These are phyloP conservation scores for Mycena olivaceomarginata DNA, from an alignment of 768 basidiomycete genomes.

Conservation along the genomic window DNA sequence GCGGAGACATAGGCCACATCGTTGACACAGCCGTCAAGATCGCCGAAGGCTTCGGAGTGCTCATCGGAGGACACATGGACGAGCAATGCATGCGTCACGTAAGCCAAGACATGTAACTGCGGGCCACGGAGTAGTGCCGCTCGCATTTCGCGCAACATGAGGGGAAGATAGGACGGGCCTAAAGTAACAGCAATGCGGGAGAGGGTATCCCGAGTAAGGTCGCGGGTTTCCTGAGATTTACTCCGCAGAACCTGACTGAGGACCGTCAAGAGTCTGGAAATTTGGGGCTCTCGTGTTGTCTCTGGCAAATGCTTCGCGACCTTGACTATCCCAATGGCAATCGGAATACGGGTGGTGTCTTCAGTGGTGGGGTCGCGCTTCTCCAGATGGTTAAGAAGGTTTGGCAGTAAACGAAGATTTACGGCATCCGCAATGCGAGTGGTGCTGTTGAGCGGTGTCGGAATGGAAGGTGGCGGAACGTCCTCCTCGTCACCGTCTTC, in stretches of 20 bases:
- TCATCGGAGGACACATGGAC: constrained; percentile 85
- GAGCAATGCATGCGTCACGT: constrained; percentile 87
- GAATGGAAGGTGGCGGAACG: constrained; percentile 31
- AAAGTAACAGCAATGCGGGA: constrained; percentile 85
- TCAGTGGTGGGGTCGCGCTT: constrained; percentile 87
- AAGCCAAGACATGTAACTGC: constrained; percentile 94
- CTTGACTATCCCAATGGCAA: constrained; percentile 90
- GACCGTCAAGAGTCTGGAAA: constrained; percentile 86
- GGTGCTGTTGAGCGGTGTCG: constrained; percentile 45
- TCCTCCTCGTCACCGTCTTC: constrained; percentile 55
- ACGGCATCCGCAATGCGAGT: constrained; percentile 84
- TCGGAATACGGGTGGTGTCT: constrained; percentile 90
- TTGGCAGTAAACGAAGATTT: constrained; percentile 84
- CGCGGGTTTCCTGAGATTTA: constrained; percentile 94
- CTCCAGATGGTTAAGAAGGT: constrained; percentile 87
- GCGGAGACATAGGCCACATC: constrained; percentile 89
- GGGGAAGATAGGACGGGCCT: constrained; percentile 84
- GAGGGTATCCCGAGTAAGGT: constrained; percentile 88
- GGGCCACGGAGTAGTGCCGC: constrained; percentile 92
- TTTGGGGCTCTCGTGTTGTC: constrained; percentile 77
- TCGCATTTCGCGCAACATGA: constrained; percentile 88
- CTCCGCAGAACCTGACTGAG: constrained; percentile 95
- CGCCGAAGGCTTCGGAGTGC: constrained; percentile 70
- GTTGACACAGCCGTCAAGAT: constrained; percentile 85
- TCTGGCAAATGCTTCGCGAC: constrained; percentile 89